These are phyloP conservation scores for Blastomyces percursus DNA, from an alignment of 2,329 filamentous ascomycete species.

Conservation along the genomic window DNA sequence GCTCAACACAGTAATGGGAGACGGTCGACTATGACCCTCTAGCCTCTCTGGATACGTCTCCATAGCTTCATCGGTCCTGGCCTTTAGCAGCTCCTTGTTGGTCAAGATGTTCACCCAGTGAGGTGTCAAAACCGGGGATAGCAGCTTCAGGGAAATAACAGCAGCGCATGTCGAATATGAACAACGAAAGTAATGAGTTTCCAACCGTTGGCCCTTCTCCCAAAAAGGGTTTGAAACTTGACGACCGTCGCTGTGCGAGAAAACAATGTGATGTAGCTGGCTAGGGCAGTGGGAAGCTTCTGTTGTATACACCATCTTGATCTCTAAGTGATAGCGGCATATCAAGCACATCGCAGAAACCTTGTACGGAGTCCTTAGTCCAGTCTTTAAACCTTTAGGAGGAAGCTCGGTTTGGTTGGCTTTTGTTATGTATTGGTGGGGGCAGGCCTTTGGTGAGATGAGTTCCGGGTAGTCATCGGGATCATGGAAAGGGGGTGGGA, in stretches of 20 bases:
- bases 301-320: constrained; percentile 44
- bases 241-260: constrained; percentile 21
- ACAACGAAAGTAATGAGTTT: constrained; percentile 47
- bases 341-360: constrained; percentile 50
- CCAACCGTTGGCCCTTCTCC: constrained; percentile 26
- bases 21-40: constrained; percentile 42
- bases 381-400: constrained; percentile 25
- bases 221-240: constrained; percentile 14
- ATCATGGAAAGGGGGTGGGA: constrained; percentile 41
- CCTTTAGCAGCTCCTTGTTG: constrained; percentile 41
- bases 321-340: constrained; percentile 52
- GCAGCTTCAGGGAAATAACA: constrained; percentile 41
- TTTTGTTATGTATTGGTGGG: constrained; percentile 50
- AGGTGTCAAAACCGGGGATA: constrained; percentile 40
- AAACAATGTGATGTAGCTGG: constrained; percentile 52
- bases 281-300: constrained; percentile 35
- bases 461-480: constrained; percentile 23
- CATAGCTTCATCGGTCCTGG: constrained; percentile 44
- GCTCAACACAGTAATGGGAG: constrained; percentile 44
- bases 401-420: constrained; percentile 43
- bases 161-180: constrained; percentile 48
- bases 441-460: constrained; percentile 40
- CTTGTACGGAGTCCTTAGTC: constrained; percentile 36
- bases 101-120: constrained; percentile 43
- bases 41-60: constrained; percentile 43